Conservation (phyloP, 371 early-diverging fungal genomes). For the Cokeromyces recurvatus region DNA sequence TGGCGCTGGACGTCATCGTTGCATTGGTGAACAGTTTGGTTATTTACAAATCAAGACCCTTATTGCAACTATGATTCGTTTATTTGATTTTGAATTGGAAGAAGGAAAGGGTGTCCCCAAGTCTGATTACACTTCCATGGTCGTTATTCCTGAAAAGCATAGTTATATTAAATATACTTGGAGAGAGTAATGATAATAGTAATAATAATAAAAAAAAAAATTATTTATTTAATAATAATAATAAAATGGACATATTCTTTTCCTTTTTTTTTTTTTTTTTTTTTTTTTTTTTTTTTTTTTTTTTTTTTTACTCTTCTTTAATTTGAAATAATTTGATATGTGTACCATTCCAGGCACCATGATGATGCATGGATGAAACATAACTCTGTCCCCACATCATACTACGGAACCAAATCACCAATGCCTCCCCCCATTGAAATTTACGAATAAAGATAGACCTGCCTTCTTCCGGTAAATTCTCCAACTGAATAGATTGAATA, state of each 20-base stretch:
- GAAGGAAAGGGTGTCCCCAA: slow-evolving; percentile 70
- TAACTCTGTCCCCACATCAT: slow-evolving; percentile 67
- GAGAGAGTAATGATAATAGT: slow-evolving; percentile 39
- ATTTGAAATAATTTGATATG: slow-evolving; percentile 58
- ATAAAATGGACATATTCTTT: too few relatives aligned
- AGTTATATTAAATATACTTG: slow-evolving; percentile 62
- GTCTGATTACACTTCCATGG: slow-evolving; percentile 86
- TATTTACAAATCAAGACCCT: slow-evolving; percentile 95
- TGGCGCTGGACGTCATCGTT: slow-evolving; percentile 97
- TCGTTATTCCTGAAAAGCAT: slow-evolving; percentile 80
- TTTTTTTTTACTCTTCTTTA: slow-evolving; percentile 22
- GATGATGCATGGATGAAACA: slow-evolving; percentile 42
- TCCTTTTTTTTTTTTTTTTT: not conserved
- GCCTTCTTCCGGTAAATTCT: slow-evolving; percentile 1
- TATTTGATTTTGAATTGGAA: slow-evolving; percentile 62
- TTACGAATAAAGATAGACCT: slow-evolving; percentile 38
- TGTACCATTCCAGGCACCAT: slow-evolving; percentile 65
- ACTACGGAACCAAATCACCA: slow-evolving; percentile 64
- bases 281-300: not conserved
- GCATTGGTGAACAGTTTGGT: slow-evolving; percentile 97
- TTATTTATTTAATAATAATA: not conserved
- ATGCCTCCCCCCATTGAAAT: slow-evolving; percentile 55
- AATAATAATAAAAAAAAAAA: not conserved
- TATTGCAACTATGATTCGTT: slow-evolving; percentile 71
- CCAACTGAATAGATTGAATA: not conserved